A percentile compares a stretch with the other conserved stretches of the same genome.
These are phyloP conservation scores for Huiozyma sinensis DNA, from an alignment of 805 yeast species.

Conservation along the genomic window DNA sequence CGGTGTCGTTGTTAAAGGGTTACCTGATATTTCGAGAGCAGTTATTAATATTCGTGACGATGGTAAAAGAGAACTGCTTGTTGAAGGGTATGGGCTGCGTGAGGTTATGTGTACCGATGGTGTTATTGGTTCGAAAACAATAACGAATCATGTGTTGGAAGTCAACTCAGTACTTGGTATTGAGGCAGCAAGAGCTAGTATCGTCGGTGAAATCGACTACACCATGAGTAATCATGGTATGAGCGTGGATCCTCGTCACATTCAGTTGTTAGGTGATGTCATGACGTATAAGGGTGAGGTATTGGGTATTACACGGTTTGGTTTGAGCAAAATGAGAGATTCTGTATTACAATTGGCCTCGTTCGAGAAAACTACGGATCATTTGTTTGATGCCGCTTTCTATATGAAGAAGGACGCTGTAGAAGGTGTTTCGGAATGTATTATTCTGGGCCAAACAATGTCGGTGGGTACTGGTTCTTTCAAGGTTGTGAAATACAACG, in stretches of 20 bases:
- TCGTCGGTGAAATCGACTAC: constrained; percentile 87
- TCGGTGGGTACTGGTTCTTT: constrained; percentile 95
- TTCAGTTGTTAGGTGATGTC: constrained; percentile 92
- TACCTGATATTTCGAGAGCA: constrained; percentile 86
- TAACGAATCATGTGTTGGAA: constrained; percentile 87
- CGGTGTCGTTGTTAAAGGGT: constrained; percentile 82
- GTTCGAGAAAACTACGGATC: constrained; percentile 97
- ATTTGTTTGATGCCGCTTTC: constrained; percentile 94
- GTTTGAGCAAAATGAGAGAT: constrained; percentile 96
- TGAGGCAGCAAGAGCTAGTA: constrained; percentile 93
- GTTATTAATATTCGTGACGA: constrained; percentile 88
- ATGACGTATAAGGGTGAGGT: constrained; percentile 99
- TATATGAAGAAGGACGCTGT: constrained; percentile 92
- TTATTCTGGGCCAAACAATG: constrained; percentile 96
- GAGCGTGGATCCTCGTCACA: constrained; percentile 99
- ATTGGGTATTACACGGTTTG: constrained; percentile 94
- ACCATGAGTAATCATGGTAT: constrained; percentile 99
- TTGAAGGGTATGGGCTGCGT: constrained; percentile 94
- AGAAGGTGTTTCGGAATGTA: constrained; percentile 97
- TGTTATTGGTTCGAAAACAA: constrained; percentile 76
- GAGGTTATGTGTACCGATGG: constrained; percentile 98
- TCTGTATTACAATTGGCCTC: constrained; percentile 94
- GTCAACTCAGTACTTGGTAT: constrained; percentile 85
- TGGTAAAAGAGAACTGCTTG: constrained; percentile 79
- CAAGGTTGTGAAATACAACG: constrained; percentile 59